Percentiles rank a stretch among this genome's conserved stretches.
Conservation (phyloP, 352 stramenopile species). For the Globisporangium perplexum region DNA sequence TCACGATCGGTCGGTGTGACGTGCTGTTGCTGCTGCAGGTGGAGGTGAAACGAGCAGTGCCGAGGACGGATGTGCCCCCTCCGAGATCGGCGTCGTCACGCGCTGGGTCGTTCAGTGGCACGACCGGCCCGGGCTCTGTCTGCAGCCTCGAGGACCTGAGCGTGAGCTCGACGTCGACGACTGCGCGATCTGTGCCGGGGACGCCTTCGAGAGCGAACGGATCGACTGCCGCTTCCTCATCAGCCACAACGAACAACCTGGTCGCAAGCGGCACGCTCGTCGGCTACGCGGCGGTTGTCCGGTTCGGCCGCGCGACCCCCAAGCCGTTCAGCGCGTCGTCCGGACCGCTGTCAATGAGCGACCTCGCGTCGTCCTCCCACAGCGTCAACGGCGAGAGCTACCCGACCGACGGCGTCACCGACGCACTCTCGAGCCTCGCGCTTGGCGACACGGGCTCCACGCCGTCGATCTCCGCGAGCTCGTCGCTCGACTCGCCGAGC, state of each 20-base stretch:
- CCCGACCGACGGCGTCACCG: constrained; percentile 40
- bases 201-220: constrained; percentile 47
- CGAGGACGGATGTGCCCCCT: constrained; percentile 75
- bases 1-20: not conserved
- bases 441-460: constrained; percentile 43
- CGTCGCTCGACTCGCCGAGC: constrained; percentile 51
- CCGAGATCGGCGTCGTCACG: constrained; percentile 67
- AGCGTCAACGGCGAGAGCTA: constrained; percentile 29
- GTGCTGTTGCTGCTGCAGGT: constrained; percentile 21
- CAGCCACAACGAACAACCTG: constrained; percentile 24
- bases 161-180: constrained; percentile 35
- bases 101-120: constrained; percentile 74
- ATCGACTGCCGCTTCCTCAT: constrained; percentile 20
- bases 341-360: constrained; percentile 10
- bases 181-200: constrained; percentile 46
- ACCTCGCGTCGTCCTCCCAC: constrained; percentile 21
- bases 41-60: constrained; percentile 84
- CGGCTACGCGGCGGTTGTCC: constrained; percentile 79
- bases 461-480: constrained; percentile 40
- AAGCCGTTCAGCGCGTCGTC: constrained; percentile 20
- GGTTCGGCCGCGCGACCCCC: constrained; percentile 43
- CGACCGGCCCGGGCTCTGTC: constrained; percentile 61
- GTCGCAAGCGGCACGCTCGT: constrained; percentile 48
- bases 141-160: constrained; percentile 65
- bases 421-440: constrained; percentile 66